These are phyloP conservation scores for Talaromyces sp. DNA, from an alignment of 2,329 filamentous ascomycete species.

Conservation along the genomic window DNA sequence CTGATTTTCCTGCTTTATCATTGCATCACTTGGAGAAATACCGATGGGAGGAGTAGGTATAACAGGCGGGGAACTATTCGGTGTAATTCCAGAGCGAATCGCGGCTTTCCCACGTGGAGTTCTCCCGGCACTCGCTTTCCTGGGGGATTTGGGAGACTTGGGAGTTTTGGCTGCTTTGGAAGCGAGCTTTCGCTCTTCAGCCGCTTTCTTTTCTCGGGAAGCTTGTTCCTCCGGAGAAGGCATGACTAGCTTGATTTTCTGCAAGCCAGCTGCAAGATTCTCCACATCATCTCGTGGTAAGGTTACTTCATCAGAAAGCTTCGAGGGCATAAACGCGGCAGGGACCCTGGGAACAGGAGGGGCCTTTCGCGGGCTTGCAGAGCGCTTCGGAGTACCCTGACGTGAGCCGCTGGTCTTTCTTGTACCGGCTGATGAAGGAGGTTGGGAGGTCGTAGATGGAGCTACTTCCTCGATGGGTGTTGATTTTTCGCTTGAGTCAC, in stretches of 20 bases:
- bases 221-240: constrained; percentile 61
- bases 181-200: constrained; percentile 43
- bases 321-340: constrained; percentile 33
- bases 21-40: background rate
- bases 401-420: constrained; percentile 64
- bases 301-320: constrained; percentile 16
- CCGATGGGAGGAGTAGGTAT: constrained; percentile 2
- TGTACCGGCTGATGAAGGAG: constrained; percentile 48
- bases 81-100: constrained; percentile 9
- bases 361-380: constrained; percentile 39
- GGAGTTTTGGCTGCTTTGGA: constrained; percentile 21
- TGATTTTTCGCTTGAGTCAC: constrained; percentile 1
- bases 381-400: constrained; percentile 40
- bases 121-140: constrained; percentile 33
- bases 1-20: background rate
- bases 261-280: constrained; percentile 55
- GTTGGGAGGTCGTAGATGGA: constrained; percentile 22
- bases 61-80: constrained; percentile 10
- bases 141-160: constrained; percentile 26
- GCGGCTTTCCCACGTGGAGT: constrained; percentile 12
- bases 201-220: constrained; percentile 50
- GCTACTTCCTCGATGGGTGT: constrained; percentile 17
- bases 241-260: constrained; percentile 61
- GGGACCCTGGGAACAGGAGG: constrained; percentile 48
- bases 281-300: constrained; percentile 48